Base-by-base conservation (phyloP, 306 rosid genomes). In the Acacia crassicarpa region DNA sequence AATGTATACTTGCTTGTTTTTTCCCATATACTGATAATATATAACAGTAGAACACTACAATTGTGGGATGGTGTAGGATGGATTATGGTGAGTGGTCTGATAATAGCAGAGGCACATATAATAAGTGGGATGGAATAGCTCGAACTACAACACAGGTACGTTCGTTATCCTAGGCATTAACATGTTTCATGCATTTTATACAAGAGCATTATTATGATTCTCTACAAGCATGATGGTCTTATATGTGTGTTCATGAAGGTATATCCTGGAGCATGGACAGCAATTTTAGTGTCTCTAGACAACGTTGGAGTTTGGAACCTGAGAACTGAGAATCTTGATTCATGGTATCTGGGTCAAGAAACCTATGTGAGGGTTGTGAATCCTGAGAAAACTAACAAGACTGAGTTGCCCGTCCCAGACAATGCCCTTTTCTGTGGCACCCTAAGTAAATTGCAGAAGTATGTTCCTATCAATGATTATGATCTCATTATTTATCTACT, bases 111-210 rank as follows among this genome's bases (percentile, higher is more conserved):
- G 99, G 99, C 59, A 95, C 99, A 19, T 95, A 95, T 75, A 95
- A 95, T 67, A 95, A 95, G 83, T 95, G 99, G 99, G 99, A 95
- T 77, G 99, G 99, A 89, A 95, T 95, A 76, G 99, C 99, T 85
- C 93, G 98, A 61, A 15, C 86, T 20, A 91, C 99, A 63, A 68
- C 89, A 22, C 99, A 95, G 99, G 99, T 93, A 87, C 16, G 9
- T 69, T 54, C 49, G 43, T 53, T 54, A 74, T 82, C 59, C 12
- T 43, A 2, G 73, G 77, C 38, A 23, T 53, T 25, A 66, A n/a
- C 13, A 67, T 61, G 40, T 58, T 43, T 65, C 74, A 56, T 46
- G 13, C 16, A 13, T 62, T 80, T 51, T 20, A 54, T 33, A 6
- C 10, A 25, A 66, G 38, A 10, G 9, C 20, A 63, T 63, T 63